These are phyloP conservation scores for Sugiyamaella novakii DNA, from an alignment of 1,139 yeast species.

Conservation along the genomic window DNA sequence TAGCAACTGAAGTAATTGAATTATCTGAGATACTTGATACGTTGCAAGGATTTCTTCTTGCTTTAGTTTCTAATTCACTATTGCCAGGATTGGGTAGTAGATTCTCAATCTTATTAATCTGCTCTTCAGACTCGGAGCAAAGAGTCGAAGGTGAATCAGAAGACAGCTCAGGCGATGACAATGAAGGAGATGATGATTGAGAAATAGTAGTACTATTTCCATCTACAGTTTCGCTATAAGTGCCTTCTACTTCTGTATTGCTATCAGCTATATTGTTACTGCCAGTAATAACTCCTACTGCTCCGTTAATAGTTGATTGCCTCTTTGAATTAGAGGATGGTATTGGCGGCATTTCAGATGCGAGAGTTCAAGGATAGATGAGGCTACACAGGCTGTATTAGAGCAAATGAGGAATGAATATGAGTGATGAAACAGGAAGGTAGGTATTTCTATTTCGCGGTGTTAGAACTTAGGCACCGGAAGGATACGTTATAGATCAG, in stretches of 20 bases:
- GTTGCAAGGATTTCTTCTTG: no score
- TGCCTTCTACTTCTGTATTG: background rate
- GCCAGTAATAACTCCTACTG: constrained; percentile 6
- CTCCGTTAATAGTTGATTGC: constrained; percentile 7
- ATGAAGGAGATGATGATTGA: constrained; percentile 2
- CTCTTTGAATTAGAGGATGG: constrained; percentile 5
- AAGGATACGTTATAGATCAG: no score
- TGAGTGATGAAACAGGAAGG: no score
- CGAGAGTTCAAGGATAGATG: no score
- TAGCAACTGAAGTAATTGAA: no score
- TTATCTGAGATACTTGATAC: no score
- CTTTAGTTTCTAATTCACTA: background rate
- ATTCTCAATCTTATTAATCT: background rate
- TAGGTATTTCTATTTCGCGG: no score
- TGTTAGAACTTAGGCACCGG: no score
- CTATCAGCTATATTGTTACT: background rate
- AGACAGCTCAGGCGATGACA: constrained; percentile 3
- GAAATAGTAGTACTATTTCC: constrained; percentile 6
- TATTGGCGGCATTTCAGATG: constrained; percentile 6
- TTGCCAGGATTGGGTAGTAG: background rate
- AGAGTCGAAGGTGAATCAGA: constrained; percentile 11
- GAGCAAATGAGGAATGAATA: no score
- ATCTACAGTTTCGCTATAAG: background rate
- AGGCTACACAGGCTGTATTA: no score
- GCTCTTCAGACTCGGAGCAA: constrained; percentile 8